Percentiles rank a stretch among this genome's conserved stretches.
phyloP scores from a whole-genome alignment of 2,329 filamentous ascomycete genomes.

The Diaporthe sp. region DNA sequence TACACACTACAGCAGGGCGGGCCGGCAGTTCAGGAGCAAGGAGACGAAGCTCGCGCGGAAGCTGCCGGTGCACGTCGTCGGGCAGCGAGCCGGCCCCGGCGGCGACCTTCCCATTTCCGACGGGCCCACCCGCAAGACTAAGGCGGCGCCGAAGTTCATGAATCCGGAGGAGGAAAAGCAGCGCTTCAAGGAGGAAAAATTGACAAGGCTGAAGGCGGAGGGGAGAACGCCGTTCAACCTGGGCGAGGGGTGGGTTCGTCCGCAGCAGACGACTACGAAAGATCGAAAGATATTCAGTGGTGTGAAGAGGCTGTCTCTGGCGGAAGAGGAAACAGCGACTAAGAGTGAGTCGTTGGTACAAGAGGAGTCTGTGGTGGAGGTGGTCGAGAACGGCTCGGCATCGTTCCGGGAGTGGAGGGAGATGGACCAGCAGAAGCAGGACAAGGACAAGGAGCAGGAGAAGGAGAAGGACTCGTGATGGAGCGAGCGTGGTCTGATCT shows the following conservation, averaged over 20 bases:
- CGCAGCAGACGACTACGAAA: not conserved
- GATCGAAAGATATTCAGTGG: not conserved
- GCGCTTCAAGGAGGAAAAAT: no score
- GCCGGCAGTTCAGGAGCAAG: constrained; percentile 69
- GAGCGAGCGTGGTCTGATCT: not conserved
- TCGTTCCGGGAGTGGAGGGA: constrained; percentile 40
- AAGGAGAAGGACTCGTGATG: not conserved
- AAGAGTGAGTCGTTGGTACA: not conserved
- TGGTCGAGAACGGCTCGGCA: not conserved
- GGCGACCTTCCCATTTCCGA: not conserved
- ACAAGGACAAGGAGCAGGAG: constrained; percentile 7
- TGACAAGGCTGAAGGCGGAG: not conserved
- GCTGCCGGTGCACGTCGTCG: constrained; percentile 62
- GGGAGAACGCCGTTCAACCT: not conserved
- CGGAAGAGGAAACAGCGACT: not conserved
- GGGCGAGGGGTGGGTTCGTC: no score
- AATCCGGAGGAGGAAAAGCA: no score
- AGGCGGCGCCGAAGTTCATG: no score
- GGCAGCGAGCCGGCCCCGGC: constrained; percentile 42
- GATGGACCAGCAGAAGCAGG: constrained; percentile 1
- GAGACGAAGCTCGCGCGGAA: constrained; percentile 66
- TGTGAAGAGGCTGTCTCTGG: not conserved
- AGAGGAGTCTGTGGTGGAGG: not conserved
- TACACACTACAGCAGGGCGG: constrained; percentile 60
- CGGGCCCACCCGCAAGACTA: not conserved